Evolutionary conservation across 2,329 filamentous ascomycete species (phyloP).

Genomic region (Aspergillus costaricaensis): DNA sequence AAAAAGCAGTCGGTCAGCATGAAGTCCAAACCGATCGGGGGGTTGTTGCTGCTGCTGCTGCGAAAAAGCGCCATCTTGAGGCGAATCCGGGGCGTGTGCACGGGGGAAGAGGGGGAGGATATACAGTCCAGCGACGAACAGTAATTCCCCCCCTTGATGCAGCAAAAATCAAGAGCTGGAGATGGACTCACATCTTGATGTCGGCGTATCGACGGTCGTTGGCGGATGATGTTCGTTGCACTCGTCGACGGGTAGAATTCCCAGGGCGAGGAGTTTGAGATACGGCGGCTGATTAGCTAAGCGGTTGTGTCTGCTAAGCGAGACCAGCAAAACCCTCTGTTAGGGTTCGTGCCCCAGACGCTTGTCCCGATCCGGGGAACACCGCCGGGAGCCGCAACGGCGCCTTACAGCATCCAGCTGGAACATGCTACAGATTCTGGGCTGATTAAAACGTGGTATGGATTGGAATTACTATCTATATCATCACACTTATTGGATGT

Average conservation of each 20-base stretch:
- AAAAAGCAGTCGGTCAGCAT: conserved; percentile 37
- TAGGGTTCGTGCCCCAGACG: conserved; percentile 39
- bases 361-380: conserved; percentile 6
- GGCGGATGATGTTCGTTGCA: conserved; percentile 48
- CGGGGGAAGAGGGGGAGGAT: conserved; percentile 10
- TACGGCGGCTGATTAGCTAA: conserved; percentile 44
- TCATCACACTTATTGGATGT: too few relatives aligned
- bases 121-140: conserved; percentile 20
- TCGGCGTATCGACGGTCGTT: conserved; percentile 50
- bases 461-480: too few relatives aligned
- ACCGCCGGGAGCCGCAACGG: conserved; percentile 1
- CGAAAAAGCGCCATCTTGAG: conserved; percentile 9
- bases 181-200: conserved; percentile 49
- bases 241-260: conserved; percentile 41
- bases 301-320: conserved; percentile 41
- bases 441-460: too few relatives aligned
- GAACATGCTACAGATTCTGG: too few relatives aligned
- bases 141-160: conserved; percentile 20
- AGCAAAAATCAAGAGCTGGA: conserved; percentile 23
- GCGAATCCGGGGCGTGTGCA: conserved; percentile 7
- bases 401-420: too few relatives aligned
- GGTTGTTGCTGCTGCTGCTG: conserved; percentile 6
- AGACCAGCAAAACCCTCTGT: conserved; percentile 33
- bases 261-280: conserved; percentile 44
- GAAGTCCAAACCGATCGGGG: conserved; percentile 23